Conservation (phyloP, 23 red algal species). For the Pyropia yezoensis region DNA sequence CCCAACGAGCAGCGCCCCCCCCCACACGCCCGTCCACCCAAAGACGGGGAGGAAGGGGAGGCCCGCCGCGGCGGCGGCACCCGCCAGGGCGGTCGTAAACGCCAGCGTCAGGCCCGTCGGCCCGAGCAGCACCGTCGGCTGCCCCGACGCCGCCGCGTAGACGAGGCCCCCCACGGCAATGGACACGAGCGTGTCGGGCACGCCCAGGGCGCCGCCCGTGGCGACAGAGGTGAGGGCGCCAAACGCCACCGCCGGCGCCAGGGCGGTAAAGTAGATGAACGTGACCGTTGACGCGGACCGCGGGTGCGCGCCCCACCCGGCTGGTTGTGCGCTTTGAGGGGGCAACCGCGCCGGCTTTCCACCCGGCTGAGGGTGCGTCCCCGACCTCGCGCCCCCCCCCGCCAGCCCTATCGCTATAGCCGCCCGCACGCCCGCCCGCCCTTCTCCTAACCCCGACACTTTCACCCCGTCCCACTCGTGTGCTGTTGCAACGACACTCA, state of each 20-base stretch:
- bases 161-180: constrained; percentile 48
- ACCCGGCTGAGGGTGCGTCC: no score
- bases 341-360: no score
- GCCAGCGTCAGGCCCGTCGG: constrained; percentile 91
- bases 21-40: constrained; percentile 93
- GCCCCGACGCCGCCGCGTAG: constrained; percentile 63
- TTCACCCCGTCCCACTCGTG: no score
- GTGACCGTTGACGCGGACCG: constrained; percentile 52
- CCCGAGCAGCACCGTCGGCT: constrained; percentile 84
- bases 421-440: no score
- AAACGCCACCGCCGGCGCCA: constrained; percentile 87
- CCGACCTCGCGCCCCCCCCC: no score
- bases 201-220: constrained; percentile 82
- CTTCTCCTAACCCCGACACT: no score
- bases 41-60: constrained; percentile 75
- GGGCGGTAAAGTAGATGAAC: constrained; percentile 81
- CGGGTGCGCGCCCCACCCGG: constrained; percentile 38
- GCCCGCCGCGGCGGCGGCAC: constrained; percentile 29
- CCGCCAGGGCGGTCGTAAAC: constrained; percentile 77
- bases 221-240: constrained; percentile 68
- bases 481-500: no score
- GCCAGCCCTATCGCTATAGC: no score
- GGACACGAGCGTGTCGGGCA: constrained; percentile 79
- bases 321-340: no score
- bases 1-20: constrained; percentile 60